Base-by-base conservation (phyloP, 2,329 filamentous ascomycete species). In the Coccinonectria pachysandricola region DNA sequence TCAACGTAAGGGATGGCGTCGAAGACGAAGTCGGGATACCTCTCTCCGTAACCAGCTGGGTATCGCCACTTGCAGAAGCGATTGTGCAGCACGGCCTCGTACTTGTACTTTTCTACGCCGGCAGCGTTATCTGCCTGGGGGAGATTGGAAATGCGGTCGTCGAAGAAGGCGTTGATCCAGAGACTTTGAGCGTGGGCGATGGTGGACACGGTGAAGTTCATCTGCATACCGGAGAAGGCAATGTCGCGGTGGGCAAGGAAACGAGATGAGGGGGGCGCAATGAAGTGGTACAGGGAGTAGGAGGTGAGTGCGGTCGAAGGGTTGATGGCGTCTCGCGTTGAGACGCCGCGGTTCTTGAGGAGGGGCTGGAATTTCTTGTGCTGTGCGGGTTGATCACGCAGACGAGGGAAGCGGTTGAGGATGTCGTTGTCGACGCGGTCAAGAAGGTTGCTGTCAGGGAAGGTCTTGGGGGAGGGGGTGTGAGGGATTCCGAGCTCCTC, bases 1-100 rank as follows among this genome's bases (percentile, higher is more conserved):
- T 87, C 81, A 11, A 84, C 48, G 32, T 85, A 91, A 4, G 79
- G 79, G 28, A 88, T 49, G 0, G 68, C 68, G 49, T 91, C 83
- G 44, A 88, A 87, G 11, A 82, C 75, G 37, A 86, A 76, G 48
- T 83, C 79, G 0, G 76, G 76, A 31, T 67, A 62, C 44, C 61
- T 65, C 19, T 58, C 60, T 1, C 79, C 79, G 43, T 72, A 75
- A 0, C 79, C 79, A 4, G 59, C 65, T 1, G 77, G 72, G 41
- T 80, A 81, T 14, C 81, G 64, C 68, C 76, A 78, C 37, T 65
- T 72, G 4, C 77, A 76, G 47, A 79, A 88, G 19, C 79, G 71
- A 12, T 67, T 74, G 45, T 79, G 64, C 23, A 85, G 55, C 13
- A 75, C 65, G 0, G 76, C 71, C 39, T 79, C 65, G 35, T 64